Evolutionary conservation across 768 basidiomycete genomes (phyloP), one percentile per base, ranked within the genome.

Genomic region (Trametes cingulata): DNA sequence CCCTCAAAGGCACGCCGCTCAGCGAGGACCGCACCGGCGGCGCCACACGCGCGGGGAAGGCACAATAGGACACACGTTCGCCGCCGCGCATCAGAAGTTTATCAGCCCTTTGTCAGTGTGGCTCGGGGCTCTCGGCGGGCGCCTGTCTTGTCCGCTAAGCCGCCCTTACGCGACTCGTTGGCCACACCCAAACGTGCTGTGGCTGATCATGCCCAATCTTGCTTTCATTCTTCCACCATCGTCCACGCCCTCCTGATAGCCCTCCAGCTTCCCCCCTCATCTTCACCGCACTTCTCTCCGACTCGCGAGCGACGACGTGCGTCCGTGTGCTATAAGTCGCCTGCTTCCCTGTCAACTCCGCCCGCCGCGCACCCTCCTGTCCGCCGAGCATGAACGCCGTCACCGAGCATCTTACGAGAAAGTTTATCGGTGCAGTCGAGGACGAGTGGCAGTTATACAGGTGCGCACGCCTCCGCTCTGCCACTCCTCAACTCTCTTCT

Each of bases 361-460:
- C 29, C 29, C 29, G 29, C 29, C 29, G 29, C 29, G 29, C 29
- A 33, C 29, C 41, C 35, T 24, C 10, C 45, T 19, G 50, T 46
- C 57, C 15, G 17, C 14, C 40, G 41, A 43, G 25, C 46, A 67
- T 64, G 60, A 61, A 56, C 33, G 51, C 63, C 29, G 61, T 61
- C 8, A 49, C 73, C 35, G 60, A 66, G 35, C 64, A 63, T 27
- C 39, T 65, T 12, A 52, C 73, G 19, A 65, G 61, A 45, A 72
- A 64, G 20, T 90, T 92, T 63, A 90, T 92, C 56, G 91, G 91
- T 29, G 87, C 91, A 6, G 92, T 94, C 52, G 75, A 88, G 66
- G 91, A 94, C 66, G 88, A 92, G 62, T 93, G 90, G 90, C 78
- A 83, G 60, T 77, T 94, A 57, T 93, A 81, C 76, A 92, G 90